These are phyloP conservation scores for Basidiobolus meristosporus DNA, from an alignment of 371 early-diverging fungal species.

Conservation along the genomic window DNA sequence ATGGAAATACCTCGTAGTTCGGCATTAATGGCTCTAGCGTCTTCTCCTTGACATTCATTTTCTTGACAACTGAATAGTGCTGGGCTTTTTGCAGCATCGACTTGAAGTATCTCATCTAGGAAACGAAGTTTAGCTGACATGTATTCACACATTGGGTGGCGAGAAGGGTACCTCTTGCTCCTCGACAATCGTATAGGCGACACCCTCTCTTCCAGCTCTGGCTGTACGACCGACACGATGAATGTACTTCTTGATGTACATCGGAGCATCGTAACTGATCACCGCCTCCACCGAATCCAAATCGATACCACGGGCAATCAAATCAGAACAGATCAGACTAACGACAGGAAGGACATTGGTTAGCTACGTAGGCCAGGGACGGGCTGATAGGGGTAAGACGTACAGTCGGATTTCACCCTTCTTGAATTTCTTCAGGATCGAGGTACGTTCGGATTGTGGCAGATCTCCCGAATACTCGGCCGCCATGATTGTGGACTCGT, in stretches of 20 bases:
- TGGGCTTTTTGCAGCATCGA: slow-evolving; percentile 50
- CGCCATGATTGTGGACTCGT: slow-evolving; percentile 27
- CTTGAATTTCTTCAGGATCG: slow-evolving; percentile 46
- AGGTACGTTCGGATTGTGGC: slow-evolving; percentile 30
- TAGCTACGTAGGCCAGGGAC: background rate
- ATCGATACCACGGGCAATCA: slow-evolving; percentile 92
- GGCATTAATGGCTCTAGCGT: slow-evolving; percentile 5
- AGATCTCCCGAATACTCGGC: slow-evolving; percentile 79
- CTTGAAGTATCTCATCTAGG: slow-evolving; percentile 36
- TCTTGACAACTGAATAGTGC: slow-evolving; percentile 29
- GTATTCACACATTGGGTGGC: background rate
- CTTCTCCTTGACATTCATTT: slow-evolving; percentile 13
- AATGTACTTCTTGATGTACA: slow-evolving; percentile 75
- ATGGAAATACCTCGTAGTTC: slow-evolving; percentile 8
- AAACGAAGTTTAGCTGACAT: background rate
- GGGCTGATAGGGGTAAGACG: slow-evolving; percentile 3
- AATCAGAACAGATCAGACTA: slow-evolving; percentile 79
- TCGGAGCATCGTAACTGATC: slow-evolving; percentile 89
- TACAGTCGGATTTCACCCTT: slow-evolving; percentile 40
- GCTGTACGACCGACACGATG: slow-evolving; percentile 98
- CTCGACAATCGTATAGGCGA: slow-evolving; percentile 74
- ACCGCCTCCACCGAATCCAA: slow-evolving; percentile 64
- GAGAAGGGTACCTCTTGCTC: slow-evolving; percentile 39
- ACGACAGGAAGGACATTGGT: background rate
- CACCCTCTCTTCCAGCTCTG: slow-evolving; percentile 81